These are phyloP conservation scores for Cryptosporidium tyzzeri DNA, from an alignment of 169 alveolate genomes.

Conservation along the genomic window DNA sequence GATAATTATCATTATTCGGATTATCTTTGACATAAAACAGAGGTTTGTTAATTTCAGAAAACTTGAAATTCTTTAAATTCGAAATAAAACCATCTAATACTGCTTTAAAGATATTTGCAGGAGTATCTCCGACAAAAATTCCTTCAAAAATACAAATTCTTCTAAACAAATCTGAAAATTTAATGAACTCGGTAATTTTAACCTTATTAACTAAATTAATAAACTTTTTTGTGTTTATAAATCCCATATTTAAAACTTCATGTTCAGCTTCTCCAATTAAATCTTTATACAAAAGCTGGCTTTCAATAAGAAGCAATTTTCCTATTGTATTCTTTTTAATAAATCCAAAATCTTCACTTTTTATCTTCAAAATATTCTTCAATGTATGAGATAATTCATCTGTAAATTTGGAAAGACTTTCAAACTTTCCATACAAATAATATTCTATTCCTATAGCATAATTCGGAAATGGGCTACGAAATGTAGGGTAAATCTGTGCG, in stretches of 20 bases:
- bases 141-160: conserved; percentile 53
- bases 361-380: not conserved
- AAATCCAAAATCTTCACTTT: not conserved
- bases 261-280: not conserved
- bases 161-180: conserved; percentile 1
- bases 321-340: not conserved
- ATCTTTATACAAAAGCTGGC: not conserved
- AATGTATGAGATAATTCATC: conserved; percentile 20
- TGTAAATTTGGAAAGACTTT: not conserved
- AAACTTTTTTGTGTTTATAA: not conserved
- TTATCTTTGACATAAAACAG: conserved; percentile 21
- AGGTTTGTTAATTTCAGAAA: not conserved
- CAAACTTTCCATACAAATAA: conserved; percentile 11
- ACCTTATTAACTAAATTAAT: not conserved
- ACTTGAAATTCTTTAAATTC: not conserved
- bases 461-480: conserved; percentile 15
- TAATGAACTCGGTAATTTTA: not conserved
- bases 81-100: conserved; percentile 1
- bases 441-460: conserved; percentile 38
- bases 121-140: conserved; percentile 15
- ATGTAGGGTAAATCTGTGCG: conserved; percentile 52
- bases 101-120: not conserved
- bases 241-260: conserved; percentile 8
- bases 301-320: not conserved
- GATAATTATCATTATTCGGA: conserved; percentile 26